A percentile compares a stretch with the other conserved stretches of the same genome.
These are phyloP conservation scores for Apiospora koreana DNA, from an alignment of 2,329 filamentous ascomycete species.

Conservation along the genomic window DNA sequence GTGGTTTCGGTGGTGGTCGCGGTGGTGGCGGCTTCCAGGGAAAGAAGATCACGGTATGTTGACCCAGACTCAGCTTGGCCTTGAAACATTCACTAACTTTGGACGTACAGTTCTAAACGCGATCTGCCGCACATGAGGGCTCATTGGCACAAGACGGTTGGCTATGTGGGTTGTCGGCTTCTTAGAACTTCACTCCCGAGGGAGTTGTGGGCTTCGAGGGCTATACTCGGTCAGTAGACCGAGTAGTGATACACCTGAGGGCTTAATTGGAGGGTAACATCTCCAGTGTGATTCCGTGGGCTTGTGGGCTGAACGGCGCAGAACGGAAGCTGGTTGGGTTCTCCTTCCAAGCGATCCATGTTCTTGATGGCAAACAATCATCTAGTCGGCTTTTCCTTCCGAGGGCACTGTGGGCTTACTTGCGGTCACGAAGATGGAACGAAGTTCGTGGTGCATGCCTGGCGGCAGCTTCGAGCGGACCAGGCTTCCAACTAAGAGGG, in stretches of 20 bases:
- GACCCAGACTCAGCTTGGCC: background rate
- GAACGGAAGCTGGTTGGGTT: constrained; percentile 18
- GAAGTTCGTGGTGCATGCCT: constrained; percentile 31
- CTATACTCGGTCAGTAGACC: constrained; percentile 38
- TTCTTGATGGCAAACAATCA: constrained; percentile 14
- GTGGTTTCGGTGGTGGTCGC: constrained; percentile 32
- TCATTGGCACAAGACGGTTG: constrained; percentile 46
- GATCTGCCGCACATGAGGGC: constrained; percentile 43
- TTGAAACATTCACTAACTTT: background rate
- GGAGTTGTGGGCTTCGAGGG: constrained; percentile 56
- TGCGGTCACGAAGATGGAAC: constrained; percentile 28
- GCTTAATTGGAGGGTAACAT: constrained; percentile 43
- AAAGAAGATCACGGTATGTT: constrained; percentile 66
- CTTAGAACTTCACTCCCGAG: constrained; percentile 40
- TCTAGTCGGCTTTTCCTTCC: constrained; percentile 33
- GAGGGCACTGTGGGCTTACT: constrained; percentile 36
- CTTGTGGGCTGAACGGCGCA: constrained; percentile 20
- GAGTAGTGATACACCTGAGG: constrained; percentile 57
- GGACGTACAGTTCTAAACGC: background rate
- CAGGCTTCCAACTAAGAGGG: constrained; percentile 34
- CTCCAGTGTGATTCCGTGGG: constrained; percentile 32
- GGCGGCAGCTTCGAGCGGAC: constrained; percentile 32
- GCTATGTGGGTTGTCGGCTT: constrained; percentile 61
- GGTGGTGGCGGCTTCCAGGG: constrained; percentile 63
- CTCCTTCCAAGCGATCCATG: constrained; percentile 16